These are phyloP conservation scores for Tolypocladium endophyticum DNA, from an alignment of 2,329 filamentous ascomycete genomes.

Conservation along the genomic window DNA sequence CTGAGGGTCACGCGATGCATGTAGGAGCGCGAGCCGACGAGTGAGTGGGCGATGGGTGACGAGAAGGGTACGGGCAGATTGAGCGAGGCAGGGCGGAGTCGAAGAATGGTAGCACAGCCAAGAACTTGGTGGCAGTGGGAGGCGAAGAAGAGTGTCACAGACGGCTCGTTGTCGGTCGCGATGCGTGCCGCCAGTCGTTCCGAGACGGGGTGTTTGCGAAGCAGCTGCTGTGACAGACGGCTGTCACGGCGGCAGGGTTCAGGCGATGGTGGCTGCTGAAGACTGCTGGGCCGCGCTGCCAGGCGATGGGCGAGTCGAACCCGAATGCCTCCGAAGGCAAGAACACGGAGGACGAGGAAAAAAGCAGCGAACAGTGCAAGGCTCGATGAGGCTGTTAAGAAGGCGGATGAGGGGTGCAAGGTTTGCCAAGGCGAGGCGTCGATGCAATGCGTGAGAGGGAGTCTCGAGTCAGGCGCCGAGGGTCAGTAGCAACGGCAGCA, in stretches of 20 bases:
- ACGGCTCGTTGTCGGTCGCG: neutral
- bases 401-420: neutral
- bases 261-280: neutral
- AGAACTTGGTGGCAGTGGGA: neutral
- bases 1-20: constrained; percentile 1
- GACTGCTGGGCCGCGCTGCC: neutral
- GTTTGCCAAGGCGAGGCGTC: neutral
- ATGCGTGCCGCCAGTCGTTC: neutral
- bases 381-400: neutral
- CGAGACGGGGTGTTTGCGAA: neutral
- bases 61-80: neutral
- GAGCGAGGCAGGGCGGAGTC: neutral
- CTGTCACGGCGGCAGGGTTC: neutral
- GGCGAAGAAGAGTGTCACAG: neutral
- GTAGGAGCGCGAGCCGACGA: neutral
- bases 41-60: neutral
- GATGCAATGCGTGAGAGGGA: neutral
- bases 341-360: neutral
- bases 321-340: neutral
- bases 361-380: too few relatives aligned
- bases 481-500: neutral
- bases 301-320: neutral
- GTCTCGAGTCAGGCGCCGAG: neutral
- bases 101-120: neutral
- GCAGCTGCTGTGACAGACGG: neutral